Evolutionary conservation across 2,329 filamentous ascomycete genomes (phyloP), one percentile per base, ranked within the genome.

Genomic region (Colletotrichum costaricense): DNA sequence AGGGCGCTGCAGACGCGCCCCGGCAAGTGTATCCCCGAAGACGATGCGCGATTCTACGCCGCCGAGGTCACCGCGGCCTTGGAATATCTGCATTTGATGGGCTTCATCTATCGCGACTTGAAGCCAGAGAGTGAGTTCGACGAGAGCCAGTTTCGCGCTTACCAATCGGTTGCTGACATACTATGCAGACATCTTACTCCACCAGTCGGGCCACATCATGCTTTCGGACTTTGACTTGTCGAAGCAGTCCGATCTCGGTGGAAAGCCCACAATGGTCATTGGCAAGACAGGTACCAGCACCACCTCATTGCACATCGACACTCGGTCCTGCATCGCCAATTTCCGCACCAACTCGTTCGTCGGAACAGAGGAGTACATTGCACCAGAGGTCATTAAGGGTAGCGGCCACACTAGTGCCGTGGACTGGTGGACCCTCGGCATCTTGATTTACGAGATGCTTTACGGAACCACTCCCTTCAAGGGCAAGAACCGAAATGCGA

Each of bases 131-230:
- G 95, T 98, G 88, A 78, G 94, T 88, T 73, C 35, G 26, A 72
- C 9, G 6, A 38, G 46, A 38, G 46, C 9, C 22, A 35, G 26
- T 26, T 49, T 22, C n/a, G 54, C 24, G 71, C 30, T 66, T 67
- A 74, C 63, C 63, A 72, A 73, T 73, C 38, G 22, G 42, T 26
- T 75, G 71, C 66, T 75, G 70, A 69, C 64, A 30, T 54, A 22
- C 42, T 26, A 2, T 60, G 57, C 77, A 98, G 95, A 99, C 79
- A 99, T 99, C 76, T 88, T 99, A 16, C 91, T 99, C 26, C 97
- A 99, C 82, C 97, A 99, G 83, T 98, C 97, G n/a, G 97, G 97
- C 19, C 97, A 99, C 83, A 99, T 99, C 78, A 99, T 99, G 97
- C 90, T 99, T 82, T 98, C 97, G 74, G 97, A 99, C 85, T 99